Conservation (phyloP, 192 early-diverging fungal species). For the Umbelopsis vinacea region DNA sequence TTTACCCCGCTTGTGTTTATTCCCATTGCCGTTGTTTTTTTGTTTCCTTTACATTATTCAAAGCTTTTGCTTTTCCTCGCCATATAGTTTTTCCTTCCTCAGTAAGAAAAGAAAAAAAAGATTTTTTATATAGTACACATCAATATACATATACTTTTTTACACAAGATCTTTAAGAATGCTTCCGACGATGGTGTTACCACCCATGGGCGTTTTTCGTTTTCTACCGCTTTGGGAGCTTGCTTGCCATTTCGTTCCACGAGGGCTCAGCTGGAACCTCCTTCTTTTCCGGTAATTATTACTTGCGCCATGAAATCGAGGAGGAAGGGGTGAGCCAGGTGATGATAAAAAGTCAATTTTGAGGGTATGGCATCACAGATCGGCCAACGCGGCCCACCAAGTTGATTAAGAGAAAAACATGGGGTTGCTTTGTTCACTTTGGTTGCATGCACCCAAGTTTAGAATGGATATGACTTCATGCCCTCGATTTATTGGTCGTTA, state of each 20-base stretch:
- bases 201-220: background rate
- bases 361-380: too few relatives aligned
- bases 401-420: too few relatives aligned
- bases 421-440: too few relatives aligned
- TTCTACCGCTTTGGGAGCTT: background rate
- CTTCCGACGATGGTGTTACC: background rate
- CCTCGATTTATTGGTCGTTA: too few relatives aligned
- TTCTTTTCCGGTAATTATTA: background rate
- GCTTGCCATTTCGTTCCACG: background rate
- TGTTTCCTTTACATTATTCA: slow-evolving; percentile 9
- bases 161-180: background rate
- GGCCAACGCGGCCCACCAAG: too few relatives aligned
- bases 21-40: too few relatives aligned
- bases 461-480: too few relatives aligned
- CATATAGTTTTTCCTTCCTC: background rate
- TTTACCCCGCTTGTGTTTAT: background rate
- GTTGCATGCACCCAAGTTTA: too few relatives aligned
- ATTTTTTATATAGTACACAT: slow-evolving; percentile 13
- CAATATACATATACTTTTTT: background rate
- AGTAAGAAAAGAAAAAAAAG: slow-evolving; percentile 1
- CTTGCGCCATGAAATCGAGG: background rate
- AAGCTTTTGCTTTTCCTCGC: background rate
- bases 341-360: background rate
- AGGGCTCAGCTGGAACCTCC: background rate
- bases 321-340: background rate